Evolutionary conservation across 257 asterid species (phyloP).

Genomic region (Gentiana macrophylla): DNA sequence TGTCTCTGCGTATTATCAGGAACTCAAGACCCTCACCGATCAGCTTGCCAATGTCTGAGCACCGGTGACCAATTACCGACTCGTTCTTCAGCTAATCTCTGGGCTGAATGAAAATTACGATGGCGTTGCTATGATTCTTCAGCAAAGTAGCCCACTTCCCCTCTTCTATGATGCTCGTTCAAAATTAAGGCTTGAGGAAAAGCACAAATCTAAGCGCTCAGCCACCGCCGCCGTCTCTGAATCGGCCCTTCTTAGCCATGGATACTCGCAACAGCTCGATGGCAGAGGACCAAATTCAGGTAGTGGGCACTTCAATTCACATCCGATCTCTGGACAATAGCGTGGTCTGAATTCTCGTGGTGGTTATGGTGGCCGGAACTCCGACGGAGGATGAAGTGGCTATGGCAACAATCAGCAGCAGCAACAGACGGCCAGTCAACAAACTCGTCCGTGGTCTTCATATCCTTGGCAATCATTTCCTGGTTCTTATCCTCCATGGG

Average conservation of each 20-base stretch:
- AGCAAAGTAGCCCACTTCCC: conserved; percentile 8
- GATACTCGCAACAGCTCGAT: not conserved
- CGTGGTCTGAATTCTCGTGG: not conserved
- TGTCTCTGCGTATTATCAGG: conserved; percentile 5
- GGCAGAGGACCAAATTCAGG: not conserved
- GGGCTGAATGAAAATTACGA: conserved; percentile 1
- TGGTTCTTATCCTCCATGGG: not conserved
- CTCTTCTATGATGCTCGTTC: conserved; percentile 10
- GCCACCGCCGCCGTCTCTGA: not conserved
- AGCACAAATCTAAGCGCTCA: not conserved
- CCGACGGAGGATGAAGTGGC: not conserved
- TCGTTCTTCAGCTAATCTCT: conserved; percentile 3
- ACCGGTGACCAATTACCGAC: conserved; percentile 1
- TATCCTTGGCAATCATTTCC: not conserved
- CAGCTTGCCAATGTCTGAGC: conserved; percentile 7
- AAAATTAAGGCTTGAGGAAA: not conserved
- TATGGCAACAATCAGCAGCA: not conserved
- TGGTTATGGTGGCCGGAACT: not conserved
- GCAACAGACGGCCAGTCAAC: not conserved
- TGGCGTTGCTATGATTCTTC: not conserved
- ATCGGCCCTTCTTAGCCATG: not conserved
- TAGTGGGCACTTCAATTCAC: not conserved
- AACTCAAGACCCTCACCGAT: conserved; percentile 7
- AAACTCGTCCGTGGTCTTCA: not conserved
- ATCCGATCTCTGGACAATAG: not conserved